Conservation (phyloP, 257 asterid genomes). For the Ocimum tenuiflorum region DNA sequence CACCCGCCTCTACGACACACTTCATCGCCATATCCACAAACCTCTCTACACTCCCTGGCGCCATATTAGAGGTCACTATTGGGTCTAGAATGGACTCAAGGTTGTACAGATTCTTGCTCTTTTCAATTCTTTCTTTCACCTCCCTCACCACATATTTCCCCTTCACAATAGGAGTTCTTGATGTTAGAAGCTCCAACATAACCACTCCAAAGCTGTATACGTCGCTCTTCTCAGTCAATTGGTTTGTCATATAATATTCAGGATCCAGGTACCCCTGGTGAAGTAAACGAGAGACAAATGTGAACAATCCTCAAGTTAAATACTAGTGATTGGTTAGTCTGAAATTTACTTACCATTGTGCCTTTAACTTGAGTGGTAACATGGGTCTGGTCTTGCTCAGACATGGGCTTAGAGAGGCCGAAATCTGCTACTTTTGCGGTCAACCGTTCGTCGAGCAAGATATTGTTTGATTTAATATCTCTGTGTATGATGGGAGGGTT, state of each 20-base stretch:
- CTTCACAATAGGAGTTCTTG: constrained; percentile 62
- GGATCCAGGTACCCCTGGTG: constrained; percentile 92
- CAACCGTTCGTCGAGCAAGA: constrained; percentile 64
- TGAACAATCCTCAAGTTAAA: no score
- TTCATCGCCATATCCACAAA: constrained; percentile 59
- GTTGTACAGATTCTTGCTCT: constrained; percentile 49
- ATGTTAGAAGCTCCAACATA: constrained; percentile 59
- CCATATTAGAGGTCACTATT: constrained; percentile 33
- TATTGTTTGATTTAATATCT: constrained; percentile 75
- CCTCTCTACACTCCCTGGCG: constrained; percentile 56
- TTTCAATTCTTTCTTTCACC: constrained; percentile 55
- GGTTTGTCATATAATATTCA: constrained; percentile 86
- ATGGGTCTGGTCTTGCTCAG: constrained; percentile 54
- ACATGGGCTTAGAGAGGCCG: constrained; percentile 74
- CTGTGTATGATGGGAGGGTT: constrained; percentile 91
- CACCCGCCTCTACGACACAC: constrained; percentile 59
- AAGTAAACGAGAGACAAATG: background rate
- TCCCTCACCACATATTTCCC: constrained; percentile 72
- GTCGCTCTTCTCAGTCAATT: constrained; percentile 82
- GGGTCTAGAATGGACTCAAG: constrained; percentile 70
- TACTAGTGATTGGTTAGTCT: no score
- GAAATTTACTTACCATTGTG: constrained; percentile 62
- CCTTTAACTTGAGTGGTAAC: constrained; percentile 97
- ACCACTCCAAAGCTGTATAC: constrained; percentile 81
- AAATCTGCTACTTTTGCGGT: constrained; percentile 93